Base-by-base conservation (phyloP, 352 stramenopile species). In the Phytophthora cactorum region DNA sequence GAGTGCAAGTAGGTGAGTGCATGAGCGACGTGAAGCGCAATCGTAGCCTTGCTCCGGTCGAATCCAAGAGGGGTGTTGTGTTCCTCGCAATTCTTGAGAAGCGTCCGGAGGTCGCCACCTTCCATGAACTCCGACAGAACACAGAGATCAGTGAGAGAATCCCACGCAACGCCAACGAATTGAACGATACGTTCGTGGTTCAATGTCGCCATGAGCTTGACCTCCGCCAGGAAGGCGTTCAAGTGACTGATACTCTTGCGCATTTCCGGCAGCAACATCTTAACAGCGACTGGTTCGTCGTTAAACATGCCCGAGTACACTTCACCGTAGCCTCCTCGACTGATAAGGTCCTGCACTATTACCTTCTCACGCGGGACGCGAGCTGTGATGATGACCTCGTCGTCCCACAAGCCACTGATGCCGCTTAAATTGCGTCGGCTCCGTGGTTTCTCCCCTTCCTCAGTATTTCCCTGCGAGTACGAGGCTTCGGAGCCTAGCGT, bases 81-180 rank as follows among this genome's bases (percentile, higher is more conserved):
- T 2, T 74, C 60, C n/a, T 83, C 59, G 43, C 64, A 81, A 2
- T 66, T 65, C 28, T 63, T 66, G 8, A 88, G 61, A 28, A 83
- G 38, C 1, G 52, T 68, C 8, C 68, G 68, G 8, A 88, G 56
- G 41, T 88, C 77, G 1, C 70, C 70, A 27, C 67, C 64, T 66
- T 74, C 66, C 79, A 88, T 88, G 65, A 72, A 83, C 59, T 88
- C 79, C 9, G 72, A 81, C 32, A 88, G 39, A 11, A 77, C 68
- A 45, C 73, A 79, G 9, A 84, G 39, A 7, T 82, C 74, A 5
- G 52, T 67, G 14, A 83, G 62, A 5, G 75, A 79, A 52, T 82
- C 76, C 79, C 79, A 88, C 22, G 78, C 75, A n/a, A 86, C 74
- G 0, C 78, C 76, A 2, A 86, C 41, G 39, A 86, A 89, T 9